Evolutionary conservation across 2,329 filamentous ascomycete genomes (phyloP).

Genomic region (Aureobasidium mangrovei): DNA sequence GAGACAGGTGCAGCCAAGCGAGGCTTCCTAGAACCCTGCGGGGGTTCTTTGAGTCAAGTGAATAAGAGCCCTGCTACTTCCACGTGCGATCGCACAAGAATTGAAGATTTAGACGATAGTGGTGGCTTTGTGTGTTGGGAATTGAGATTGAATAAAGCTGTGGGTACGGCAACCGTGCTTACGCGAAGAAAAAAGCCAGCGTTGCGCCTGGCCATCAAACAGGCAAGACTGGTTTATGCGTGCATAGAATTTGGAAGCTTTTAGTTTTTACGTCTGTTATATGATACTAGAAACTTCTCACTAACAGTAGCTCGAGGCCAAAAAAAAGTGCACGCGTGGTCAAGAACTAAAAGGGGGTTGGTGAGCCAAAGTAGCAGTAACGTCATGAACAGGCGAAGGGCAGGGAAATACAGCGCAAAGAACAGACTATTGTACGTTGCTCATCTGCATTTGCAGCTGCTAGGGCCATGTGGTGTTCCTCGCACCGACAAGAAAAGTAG

Average conservation of each 20-base stretch:
- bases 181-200: not conserved
- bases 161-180: slow-evolving; percentile 10
- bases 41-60: not conserved
- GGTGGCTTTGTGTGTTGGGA: slow-evolving; percentile 1
- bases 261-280: slow-evolving; percentile 6
- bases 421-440: slow-evolving; percentile 9
- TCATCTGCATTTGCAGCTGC: not conserved
- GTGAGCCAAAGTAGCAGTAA: not conserved
- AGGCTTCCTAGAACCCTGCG: not conserved
- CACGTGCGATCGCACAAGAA: slow-evolving; percentile 8
- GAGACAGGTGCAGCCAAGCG: not conserved
- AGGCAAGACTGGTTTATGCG: not conserved
- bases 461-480: slow-evolving; percentile 8
- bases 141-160: not conserved
- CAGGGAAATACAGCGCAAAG: no score
- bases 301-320: not conserved
- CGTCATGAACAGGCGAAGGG: not conserved
- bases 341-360: not conserved
- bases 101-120: not conserved
- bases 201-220: slow-evolving; percentile 5
- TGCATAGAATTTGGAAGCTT: slow-evolving; percentile 9
- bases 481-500: not conserved
- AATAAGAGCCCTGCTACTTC: not conserved
- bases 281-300: slow-evolving; percentile 8
- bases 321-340: not conserved